Conservation (phyloP, 306 rosid species). For the Mucuna pruriens region DNA sequence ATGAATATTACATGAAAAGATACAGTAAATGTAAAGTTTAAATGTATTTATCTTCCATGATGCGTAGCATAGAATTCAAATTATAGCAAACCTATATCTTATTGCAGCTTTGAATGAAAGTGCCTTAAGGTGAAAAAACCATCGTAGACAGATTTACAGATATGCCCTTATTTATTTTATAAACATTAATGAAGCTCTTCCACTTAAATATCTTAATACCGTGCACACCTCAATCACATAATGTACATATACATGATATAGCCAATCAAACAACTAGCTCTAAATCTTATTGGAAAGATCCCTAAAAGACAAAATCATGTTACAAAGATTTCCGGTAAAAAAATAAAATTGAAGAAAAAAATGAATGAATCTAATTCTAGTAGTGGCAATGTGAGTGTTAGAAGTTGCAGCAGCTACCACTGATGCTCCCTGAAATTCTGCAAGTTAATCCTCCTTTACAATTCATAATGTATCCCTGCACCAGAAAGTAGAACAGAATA, state of each 20-base stretch:
- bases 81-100: neutral
- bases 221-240: constrained; percentile 39
- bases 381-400: constrained; percentile 21
- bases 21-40: too few species aligned
- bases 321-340: neutral
- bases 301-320: constrained; percentile 24
- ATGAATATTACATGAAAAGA: too few species aligned
- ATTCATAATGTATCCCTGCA: constrained; percentile 53
- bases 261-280: constrained; percentile 22
- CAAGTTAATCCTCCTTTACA: constrained; percentile 35
- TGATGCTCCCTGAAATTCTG: constrained; percentile 34
- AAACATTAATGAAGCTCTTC: neutral
- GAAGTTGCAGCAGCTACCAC: constrained; percentile 40
- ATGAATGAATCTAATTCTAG: constrained; percentile 39
- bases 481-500: constrained; percentile 12
- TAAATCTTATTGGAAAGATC: constrained; percentile 31
- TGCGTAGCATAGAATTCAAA: neutral
- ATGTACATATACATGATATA: constrained; percentile 22
- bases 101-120: neutral
- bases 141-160: neutral
- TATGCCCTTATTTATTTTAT: neutral
- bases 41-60: neutral
- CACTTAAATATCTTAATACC: neutral
- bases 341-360: neutral
- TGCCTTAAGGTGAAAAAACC: too few species aligned